Conservation (phyloP, 2,329 filamentous ascomycete species). For the Herpotrichia juniperi region DNA sequence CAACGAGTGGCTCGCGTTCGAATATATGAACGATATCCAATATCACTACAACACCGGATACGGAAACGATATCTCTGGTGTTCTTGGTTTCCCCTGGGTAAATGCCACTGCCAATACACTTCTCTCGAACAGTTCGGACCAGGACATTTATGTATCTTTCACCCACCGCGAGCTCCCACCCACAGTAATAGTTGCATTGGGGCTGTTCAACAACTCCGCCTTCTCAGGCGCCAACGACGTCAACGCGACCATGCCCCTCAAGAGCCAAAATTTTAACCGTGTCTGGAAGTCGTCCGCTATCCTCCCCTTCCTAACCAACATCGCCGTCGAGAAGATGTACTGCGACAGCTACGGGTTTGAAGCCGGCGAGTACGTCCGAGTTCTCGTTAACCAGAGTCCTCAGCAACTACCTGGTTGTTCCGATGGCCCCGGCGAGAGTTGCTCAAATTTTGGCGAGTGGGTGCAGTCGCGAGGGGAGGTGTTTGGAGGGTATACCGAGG, state of each 20-base stretch:
- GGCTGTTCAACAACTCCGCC: slow-evolving; percentile 71
- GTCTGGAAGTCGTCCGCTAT: slow-evolving; percentile 69
- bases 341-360: slow-evolving; percentile 64
- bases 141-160: slow-evolving; percentile 71
- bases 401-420: slow-evolving; percentile 56
- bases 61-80: slow-evolving; percentile 62
- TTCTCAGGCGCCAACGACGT: slow-evolving; percentile 59
- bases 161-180: slow-evolving; percentile 73
- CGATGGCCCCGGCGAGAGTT: slow-evolving; percentile 59
- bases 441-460: slow-evolving; percentile 53
- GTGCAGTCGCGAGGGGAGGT: slow-evolving; percentile 50
- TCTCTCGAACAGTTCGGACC: slow-evolving; percentile 52
- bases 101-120: slow-evolving; percentile 63
- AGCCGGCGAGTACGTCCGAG: slow-evolving; percentile 58
- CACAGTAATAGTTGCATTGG: slow-evolving; percentile 69
- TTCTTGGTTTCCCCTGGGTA: slow-evolving; percentile 70
- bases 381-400: slow-evolving; percentile 58
- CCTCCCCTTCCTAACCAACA: slow-evolving; percentile 69
- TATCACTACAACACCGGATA: slow-evolving; percentile 72
- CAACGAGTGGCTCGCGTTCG: slow-evolving; percentile 70
- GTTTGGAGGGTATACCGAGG: slow-evolving; percentile 51
- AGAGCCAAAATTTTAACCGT: slow-evolving; percentile 66
- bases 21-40: slow-evolving; percentile 68
- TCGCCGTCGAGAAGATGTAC: slow-evolving; percentile 69
- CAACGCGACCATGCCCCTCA: slow-evolving; percentile 69